Percentiles rank a stretch among this genome's conserved stretches.
Evolutionary conservation across 2,329 filamentous ascomycete genomes (phyloP).

Genomic region (Cryphonectria carpinicola): DNA sequence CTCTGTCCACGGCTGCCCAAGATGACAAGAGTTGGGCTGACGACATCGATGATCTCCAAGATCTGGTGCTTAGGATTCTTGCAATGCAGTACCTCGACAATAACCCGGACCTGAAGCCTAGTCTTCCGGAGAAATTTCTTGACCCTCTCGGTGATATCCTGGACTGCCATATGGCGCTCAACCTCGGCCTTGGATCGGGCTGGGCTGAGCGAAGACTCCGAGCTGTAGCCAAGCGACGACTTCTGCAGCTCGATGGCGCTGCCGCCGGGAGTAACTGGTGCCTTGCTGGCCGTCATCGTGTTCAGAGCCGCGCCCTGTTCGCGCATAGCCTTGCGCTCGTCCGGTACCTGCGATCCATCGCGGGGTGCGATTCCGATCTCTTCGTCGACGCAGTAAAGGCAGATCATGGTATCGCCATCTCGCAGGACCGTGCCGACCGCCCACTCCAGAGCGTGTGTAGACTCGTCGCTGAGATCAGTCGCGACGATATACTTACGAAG

Average conservation of each 20-base stretch:
- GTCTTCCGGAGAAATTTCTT: conserved; percentile 89
- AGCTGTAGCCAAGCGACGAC: conserved; percentile 9
- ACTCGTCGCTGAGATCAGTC: conserved; percentile 91
- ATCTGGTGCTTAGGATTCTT: conserved; percentile 97
- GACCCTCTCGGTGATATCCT: conserved; percentile 81
- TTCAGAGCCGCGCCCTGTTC: conserved; percentile 76
- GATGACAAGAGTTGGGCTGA: conserved; percentile 90
- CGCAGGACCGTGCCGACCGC: conserved; percentile 92
- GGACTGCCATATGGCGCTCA: conserved; percentile 79
- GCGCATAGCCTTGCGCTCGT: conserved; percentile 74
- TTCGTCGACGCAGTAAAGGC: conserved; percentile 92
- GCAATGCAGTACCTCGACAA: conserved; percentile 97
- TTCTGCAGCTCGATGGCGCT: conserved; percentile 38
- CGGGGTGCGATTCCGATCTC: conserved; percentile 65
- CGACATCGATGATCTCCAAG: conserved; percentile 92
- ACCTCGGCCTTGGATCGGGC: conserved; percentile 63
- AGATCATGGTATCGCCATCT: conserved; percentile 91
- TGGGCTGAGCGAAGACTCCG: conserved; percentile 14
- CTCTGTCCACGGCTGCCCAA: conserved; percentile 90
- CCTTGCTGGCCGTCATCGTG: conserved; percentile 56
- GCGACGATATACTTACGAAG: conserved; percentile 94
- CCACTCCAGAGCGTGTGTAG: conserved; percentile 95
- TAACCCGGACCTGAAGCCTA: conserved; percentile 85
- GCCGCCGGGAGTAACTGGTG: conserved; percentile 35
- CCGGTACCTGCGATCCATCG: conserved; percentile 62